Evolutionary conservation across 306 rosid genomes (phyloP).

Genomic region (Potentilla sterilis): DNA sequence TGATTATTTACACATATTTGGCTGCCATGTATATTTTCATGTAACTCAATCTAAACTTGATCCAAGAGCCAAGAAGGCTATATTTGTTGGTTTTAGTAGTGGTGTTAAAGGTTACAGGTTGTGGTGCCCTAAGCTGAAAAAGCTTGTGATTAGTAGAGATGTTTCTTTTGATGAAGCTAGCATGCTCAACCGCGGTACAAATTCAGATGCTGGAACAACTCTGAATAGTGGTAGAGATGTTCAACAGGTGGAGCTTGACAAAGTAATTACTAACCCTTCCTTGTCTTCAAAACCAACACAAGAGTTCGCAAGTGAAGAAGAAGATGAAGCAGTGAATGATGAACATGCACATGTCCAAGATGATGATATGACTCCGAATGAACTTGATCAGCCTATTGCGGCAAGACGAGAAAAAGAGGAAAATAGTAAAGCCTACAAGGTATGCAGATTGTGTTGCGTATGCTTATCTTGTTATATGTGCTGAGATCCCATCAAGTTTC

Average conservation of each 20-base stretch:
- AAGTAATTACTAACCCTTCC: neutral
- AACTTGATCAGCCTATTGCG: neutral
- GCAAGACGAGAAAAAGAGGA: neutral
- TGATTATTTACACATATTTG: no score
- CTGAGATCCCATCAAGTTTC: neutral
- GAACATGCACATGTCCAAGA: no score
- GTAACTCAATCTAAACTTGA: no score
- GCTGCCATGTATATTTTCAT: no score
- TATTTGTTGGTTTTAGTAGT: neutral
- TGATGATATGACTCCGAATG: no score
- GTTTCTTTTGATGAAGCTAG: neutral
- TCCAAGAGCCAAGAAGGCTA: no score
- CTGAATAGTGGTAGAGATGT: neutral
- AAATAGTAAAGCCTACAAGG: neutral
- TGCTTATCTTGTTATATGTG: neutral
- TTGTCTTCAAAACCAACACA: no score
- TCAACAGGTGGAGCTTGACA: neutral
- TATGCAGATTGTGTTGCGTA: neutral
- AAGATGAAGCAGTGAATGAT: neutral
- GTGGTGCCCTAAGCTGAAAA: neutral
- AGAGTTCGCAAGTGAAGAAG: neutral
- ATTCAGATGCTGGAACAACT: rapidly evolving
- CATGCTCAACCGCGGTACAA: neutral
- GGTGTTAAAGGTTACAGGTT: neutral
- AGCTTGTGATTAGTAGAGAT: neutral